Conservation (phyloP, 2,329 filamentous ascomycete genomes). For the Alternaria brassicicola region DNA sequence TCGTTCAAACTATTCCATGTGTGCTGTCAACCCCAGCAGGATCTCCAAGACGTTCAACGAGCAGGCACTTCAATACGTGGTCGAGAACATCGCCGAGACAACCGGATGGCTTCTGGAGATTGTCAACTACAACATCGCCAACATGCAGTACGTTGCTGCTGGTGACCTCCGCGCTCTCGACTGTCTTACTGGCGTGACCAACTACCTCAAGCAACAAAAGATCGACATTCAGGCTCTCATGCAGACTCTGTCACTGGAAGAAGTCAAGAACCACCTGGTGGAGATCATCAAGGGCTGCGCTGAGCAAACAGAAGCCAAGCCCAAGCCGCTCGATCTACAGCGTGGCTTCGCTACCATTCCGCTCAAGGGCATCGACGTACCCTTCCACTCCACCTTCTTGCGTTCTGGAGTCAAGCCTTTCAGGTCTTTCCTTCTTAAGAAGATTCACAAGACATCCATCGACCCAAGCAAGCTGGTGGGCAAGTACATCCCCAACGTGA, state of each 20-base stretch:
- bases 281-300: slow-evolving; percentile 91
- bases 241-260: slow-evolving; percentile 82
- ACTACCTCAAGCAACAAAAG: slow-evolving; percentile 95
- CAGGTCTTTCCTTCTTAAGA: slow-evolving; percentile 97
- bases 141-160: slow-evolving; percentile 72
- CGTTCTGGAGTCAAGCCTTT: slow-evolving; percentile 98
- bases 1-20: slow-evolving; percentile 99
- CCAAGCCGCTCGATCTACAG: slow-evolving; percentile 84
- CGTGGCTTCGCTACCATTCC: slow-evolving; percentile 97
- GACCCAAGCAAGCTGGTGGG: slow-evolving; percentile 95
- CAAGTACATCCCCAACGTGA: slow-evolving; percentile 99
- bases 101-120: slow-evolving; percentile 97
- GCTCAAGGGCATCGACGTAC: slow-evolving; percentile 95
- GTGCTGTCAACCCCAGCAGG: slow-evolving; percentile 95
- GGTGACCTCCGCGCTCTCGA: slow-evolving; percentile 71
- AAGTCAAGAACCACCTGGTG: slow-evolving; percentile 86
- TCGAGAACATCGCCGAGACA: slow-evolving; percentile 91
- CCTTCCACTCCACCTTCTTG: slow-evolving; percentile 98
- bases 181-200: slow-evolving; percentile 77
- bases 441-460: slow-evolving; percentile 99
- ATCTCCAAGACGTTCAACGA: slow-evolving; percentile 99
- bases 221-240: slow-evolving; percentile 95
- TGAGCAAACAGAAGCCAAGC: slow-evolving; percentile 86
- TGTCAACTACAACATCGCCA: slow-evolving; percentile 88
- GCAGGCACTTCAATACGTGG: slow-evolving; percentile 93